Percentiles rank a stretch among this genome's conserved stretches.
Evolutionary conservation across 768 basidiomycete genomes (phyloP).

Genomic region (Calvatia gigantea): DNA sequence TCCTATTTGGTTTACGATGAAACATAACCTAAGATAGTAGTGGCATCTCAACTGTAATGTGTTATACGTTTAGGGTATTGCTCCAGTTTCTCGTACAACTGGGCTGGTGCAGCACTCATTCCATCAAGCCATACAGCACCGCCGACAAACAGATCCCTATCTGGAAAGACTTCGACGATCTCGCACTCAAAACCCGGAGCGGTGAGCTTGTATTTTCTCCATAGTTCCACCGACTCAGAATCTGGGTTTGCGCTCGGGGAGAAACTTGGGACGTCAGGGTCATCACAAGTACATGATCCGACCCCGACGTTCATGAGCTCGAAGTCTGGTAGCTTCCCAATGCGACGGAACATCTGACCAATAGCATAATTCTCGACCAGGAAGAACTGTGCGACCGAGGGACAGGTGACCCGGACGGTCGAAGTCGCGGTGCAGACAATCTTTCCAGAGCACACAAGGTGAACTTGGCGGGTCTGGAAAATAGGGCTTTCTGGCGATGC

Average conservation of each 20-base stretch:
- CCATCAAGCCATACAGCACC: constrained; percentile 54
- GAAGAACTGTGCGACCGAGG: constrained; percentile 55
- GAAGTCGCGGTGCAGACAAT: constrained; percentile 64
- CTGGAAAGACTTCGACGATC: constrained; percentile 67
- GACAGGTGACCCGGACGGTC: constrained; percentile 55
- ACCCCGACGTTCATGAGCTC: constrained; percentile 53
- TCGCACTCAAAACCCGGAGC: constrained; percentile 60
- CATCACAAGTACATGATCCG: constrained; percentile 23
- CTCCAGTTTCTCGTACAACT: not conserved
- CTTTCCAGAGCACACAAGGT: constrained; percentile 52
- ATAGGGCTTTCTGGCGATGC: constrained; percentile 51
- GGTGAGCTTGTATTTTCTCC: constrained; percentile 56
- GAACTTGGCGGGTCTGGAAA: constrained; percentile 60
- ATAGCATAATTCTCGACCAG: constrained; percentile 65
- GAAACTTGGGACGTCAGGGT: not conserved
- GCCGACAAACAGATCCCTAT: constrained; percentile 58
- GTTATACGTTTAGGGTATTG: not conserved
- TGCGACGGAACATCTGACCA: constrained; percentile 62
- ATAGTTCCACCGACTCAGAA: constrained; percentile 25
- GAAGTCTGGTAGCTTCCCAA: constrained; percentile 52
- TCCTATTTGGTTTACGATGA: no score
- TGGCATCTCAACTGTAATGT: no score
- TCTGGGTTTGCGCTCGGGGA: not conserved
- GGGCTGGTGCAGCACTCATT: not conserved
- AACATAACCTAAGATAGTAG: no score